A percentile compares a stretch with the other conserved stretches of the same genome.
These are phyloP conservation scores for Yamadazyma epiphylla DNA, from an alignment of 1,139 yeast genomes.

Conservation along the genomic window DNA sequence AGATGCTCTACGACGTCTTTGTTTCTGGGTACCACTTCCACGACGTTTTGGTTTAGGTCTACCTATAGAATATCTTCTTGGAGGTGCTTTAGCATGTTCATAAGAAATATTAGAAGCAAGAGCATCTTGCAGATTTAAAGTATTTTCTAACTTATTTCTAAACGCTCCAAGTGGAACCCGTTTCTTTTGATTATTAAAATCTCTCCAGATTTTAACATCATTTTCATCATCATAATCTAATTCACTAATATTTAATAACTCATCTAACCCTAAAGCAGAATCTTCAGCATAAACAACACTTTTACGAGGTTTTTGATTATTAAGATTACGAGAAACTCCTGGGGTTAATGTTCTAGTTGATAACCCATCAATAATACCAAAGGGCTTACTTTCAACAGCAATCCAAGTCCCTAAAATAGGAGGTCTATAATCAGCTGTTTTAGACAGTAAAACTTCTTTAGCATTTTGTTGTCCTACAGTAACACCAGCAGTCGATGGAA, in stretches of 20 bases:
- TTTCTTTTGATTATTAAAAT: constrained; percentile 49
- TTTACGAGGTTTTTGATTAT: constrained; percentile 18
- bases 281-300: constrained; percentile 33
- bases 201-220: constrained; percentile 50
- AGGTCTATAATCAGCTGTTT: constrained; percentile 81
- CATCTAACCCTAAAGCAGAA: constrained; percentile 73
- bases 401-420: constrained; percentile 94
- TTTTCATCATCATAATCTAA: constrained; percentile 74
- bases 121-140: constrained; percentile 19
- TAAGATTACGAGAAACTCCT: neutral
- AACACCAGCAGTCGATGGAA: constrained; percentile 45
- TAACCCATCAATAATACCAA: constrained; percentile 90
- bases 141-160: constrained; percentile 57
- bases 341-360: constrained; percentile 68
- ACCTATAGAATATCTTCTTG: constrained; percentile 16
- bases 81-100: constrained; percentile 16
- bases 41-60: constrained; percentile 8
- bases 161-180: constrained; percentile 86
- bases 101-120: constrained; percentile 17
- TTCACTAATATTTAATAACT: constrained; percentile 81
- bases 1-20: constrained; percentile 52
- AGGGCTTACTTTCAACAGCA: constrained; percentile 73
- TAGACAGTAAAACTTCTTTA: constrained; percentile 83
- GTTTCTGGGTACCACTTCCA: constrained; percentile 21
- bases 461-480: constrained; percentile 69